phyloP scores from a whole-genome alignment of 2,329 filamentous ascomycete genomes.

The Neonectria faginata region DNA sequence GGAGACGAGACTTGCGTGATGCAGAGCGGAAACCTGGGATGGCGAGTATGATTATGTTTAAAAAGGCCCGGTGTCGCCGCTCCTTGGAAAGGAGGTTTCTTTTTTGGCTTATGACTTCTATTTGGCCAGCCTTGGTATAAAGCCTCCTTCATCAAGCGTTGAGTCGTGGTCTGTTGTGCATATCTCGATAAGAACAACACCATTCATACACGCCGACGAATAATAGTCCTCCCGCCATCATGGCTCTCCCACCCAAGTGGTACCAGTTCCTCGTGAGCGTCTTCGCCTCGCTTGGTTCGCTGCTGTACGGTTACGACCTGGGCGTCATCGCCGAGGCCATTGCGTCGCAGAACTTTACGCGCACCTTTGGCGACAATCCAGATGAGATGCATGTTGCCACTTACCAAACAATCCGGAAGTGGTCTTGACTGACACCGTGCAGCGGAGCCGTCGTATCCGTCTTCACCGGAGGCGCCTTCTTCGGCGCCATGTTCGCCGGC shows the following conservation, averaged over 20 bases:
- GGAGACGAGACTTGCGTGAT: slow-evolving; percentile 14
- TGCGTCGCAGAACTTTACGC: slow-evolving; percentile 58
- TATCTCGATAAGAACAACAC: neutral
- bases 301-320: slow-evolving; percentile 43
- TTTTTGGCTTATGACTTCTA: neutral
- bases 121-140: neutral
- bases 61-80: slow-evolving; percentile 19
- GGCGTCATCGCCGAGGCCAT: slow-evolving; percentile 61
- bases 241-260: slow-evolving; percentile 59
- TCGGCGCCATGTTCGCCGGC: slow-evolving; percentile 75
- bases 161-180: neutral
- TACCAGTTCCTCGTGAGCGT: slow-evolving; percentile 61
- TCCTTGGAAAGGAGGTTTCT: neutral
- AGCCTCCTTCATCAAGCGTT: neutral
- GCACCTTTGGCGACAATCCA: slow-evolving; percentile 52
- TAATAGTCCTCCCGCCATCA: slow-evolving; percentile 35
- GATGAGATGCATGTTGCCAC: slow-evolving; percentile 53
- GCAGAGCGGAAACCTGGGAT: neutral
- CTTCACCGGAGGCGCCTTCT: slow-evolving; percentile 82
- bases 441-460: slow-evolving; percentile 67
- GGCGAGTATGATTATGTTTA: slow-evolving; percentile 1
- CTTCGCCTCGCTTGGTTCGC: slow-evolving; percentile 42
- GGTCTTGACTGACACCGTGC: neutral
- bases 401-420: too few relatives aligned
- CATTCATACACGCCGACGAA: neutral